These are phyloP conservation scores for Candida cerambycidarum DNA, from an alignment of 805 yeast species.

Conservation along the genomic window DNA sequence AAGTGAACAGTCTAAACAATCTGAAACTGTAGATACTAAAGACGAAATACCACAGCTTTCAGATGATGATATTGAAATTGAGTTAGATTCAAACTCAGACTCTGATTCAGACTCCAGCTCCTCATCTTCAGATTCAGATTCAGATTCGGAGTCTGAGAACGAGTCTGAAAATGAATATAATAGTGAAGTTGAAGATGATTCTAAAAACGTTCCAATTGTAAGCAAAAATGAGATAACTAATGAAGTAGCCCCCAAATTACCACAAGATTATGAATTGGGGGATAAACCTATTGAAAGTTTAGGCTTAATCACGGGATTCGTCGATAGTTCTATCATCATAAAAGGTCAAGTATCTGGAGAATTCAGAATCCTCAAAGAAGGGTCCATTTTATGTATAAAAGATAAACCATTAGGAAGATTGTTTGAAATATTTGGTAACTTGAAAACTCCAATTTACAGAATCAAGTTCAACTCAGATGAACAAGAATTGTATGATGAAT, in stretches of 20 bases:
- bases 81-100: constrained; percentile 11
- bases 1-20: neutral
- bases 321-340: constrained; percentile 70
- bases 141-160: constrained; percentile 21
- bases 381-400: constrained; percentile 74
- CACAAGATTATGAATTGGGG: constrained; percentile 61
- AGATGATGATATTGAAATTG: constrained; percentile 29
- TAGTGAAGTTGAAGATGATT: constrained; percentile 50
- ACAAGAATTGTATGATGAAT: constrained; percentile 44
- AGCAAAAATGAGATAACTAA: constrained; percentile 77
- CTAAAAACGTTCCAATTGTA: constrained; percentile 59
- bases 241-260: constrained; percentile 66
- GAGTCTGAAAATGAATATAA: constrained; percentile 28
- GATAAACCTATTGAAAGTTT: constrained; percentile 66
- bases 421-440: constrained; percentile 86
- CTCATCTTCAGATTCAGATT: constrained; percentile 14
- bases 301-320: constrained; percentile 68
- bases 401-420: constrained; percentile 75
- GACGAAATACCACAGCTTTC: constrained; percentile 19
- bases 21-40: neutral
- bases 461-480: constrained; percentile 58
- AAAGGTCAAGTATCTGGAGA: constrained; percentile 80
- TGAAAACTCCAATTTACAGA: constrained; percentile 78
- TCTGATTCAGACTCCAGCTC: constrained; percentile 15
- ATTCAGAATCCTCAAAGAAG: constrained; percentile 76